Base-by-base conservation (phyloP, 352 stramenopile species). In the Pythium dissotocum region DNA sequence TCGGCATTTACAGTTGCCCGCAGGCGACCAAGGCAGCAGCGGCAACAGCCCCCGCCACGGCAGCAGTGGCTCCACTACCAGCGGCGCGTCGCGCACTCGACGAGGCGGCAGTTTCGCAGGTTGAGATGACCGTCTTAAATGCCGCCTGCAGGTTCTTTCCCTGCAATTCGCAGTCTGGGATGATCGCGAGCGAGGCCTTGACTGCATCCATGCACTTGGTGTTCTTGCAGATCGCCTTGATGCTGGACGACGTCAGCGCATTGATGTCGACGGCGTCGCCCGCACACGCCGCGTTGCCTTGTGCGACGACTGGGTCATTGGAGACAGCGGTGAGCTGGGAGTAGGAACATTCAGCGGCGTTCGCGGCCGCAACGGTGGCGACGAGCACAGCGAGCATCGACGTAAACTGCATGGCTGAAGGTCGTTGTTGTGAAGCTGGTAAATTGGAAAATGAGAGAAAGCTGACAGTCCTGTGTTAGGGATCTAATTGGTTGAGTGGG, bases 291-390 rank as follows among this genome's bases (percentile, higher is more conserved):
- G 40, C 21, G 8, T 28, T 32, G 26, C 18, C 42, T 30, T 46
- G 18, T 18, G 9, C 18, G 26, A 48, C 6, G 36, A 21, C 46
- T 2, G 59, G 59, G 5, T 57, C 49, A 16, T 12, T 65, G 8
- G 42, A 7, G 5, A 65, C 1, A 30, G 1, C 13, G 2, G n/a
- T 7, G 21, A 53, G 10, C 9, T 53, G 24, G 21, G 24, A 32
- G 32, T 32, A 14, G 6, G 44, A 40, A 33, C 59, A 65, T 46
- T 65, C 59, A 46, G 59, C 59, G 8, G 59, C 59, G 44, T 65
- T 16, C 46, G 48, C 52, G 7, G 59, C 35, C 28, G 46, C 44
- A 18, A 51, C 10, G 59, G 32, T 24, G 16, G 49, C 10, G 28
- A 14, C 59, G 48, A 58, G n/a, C 2, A 46, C 30, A 7, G 33